Conservation (phyloP, 2,329 filamentous ascomycete species). For the Nigrospora osmanthi region DNA sequence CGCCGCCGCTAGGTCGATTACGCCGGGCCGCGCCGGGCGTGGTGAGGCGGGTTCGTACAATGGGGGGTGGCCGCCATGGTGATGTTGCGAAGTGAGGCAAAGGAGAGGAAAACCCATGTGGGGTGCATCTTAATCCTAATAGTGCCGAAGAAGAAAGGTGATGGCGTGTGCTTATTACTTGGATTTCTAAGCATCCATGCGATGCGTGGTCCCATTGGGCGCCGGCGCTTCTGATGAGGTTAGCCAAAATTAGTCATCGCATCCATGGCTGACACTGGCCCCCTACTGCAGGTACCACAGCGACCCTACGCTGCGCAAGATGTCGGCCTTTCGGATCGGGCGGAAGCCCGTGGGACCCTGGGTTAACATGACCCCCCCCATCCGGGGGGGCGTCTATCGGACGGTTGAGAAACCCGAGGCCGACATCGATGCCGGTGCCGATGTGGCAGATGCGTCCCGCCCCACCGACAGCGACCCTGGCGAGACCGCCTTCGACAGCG, state of each 20-base stretch:
- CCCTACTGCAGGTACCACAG: constrained; percentile 45
- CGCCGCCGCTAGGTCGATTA: no score
- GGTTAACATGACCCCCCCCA: constrained; percentile 52
- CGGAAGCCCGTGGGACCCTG: constrained; percentile 44
- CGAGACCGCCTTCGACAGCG: not conserved
- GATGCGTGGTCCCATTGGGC: not conserved
- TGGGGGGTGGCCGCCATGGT: no score
- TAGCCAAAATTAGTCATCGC: not conserved
- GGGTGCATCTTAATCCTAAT: no score
- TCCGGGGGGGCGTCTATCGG: constrained; percentile 36
- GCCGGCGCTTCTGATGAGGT: not conserved
- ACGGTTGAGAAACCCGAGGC: not conserved
- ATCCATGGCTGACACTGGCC: constrained; percentile 13
- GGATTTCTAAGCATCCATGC: no score
- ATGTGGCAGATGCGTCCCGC: not conserved
- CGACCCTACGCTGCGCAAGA: constrained; percentile 41
- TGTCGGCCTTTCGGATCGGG: constrained; percentile 55
- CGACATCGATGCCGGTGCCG: constrained; percentile 1
- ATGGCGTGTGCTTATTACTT: no score
- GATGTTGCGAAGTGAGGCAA: no score
- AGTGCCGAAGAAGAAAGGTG: no score
- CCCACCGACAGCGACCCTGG: not conserved
- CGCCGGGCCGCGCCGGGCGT: no score
- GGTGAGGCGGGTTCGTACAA: no score
- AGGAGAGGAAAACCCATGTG: no score